Evolutionary conservation across 345 rosid species (phyloP), one percentile per base, ranked within the genome.

Genomic region (Eutrema heterophyllum): DNA sequence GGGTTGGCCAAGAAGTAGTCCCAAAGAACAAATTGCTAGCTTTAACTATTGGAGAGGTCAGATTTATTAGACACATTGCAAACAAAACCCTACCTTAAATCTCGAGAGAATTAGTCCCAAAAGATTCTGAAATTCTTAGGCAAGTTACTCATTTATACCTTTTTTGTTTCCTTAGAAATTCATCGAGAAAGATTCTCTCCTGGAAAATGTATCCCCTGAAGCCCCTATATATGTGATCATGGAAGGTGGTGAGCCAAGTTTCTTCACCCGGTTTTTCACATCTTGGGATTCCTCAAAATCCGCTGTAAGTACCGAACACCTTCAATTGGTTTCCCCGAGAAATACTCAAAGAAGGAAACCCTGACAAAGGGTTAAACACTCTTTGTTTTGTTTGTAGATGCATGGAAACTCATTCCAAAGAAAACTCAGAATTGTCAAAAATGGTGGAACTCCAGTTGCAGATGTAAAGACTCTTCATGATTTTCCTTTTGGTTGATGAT

Each of bases 321-420:
- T 18, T 43, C 26, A 26, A 50, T 43, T 15, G 7, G 26, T 49
- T 15, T 51, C n/a, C 4, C 38, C 1, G 27, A 63, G 36, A 56
- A 30, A 52, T 26, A 15, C 39, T 27, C 52, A 39, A 11, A 2
- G 9, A 40, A 57, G 49, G 67, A 30, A 58, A 4, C 63, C 62
- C 5, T 68, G 55, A 50, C 6, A 67, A 50, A 38, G 36, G 15
- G 43, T 39, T 57, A 40, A 67, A 30, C 14, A 49, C 63, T 36
- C 10, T 15, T 32, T 43, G 13, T 10, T 76, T 80, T 80, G 58
- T 63, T 57, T 69, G 62, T 87, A 95, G 99, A 88, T 95, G 92
- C 96, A 82, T 81, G 99, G 99, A 68, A 87, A 95, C 79, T 92
- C 99, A 57, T 95, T 89, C 82, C 98, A 95, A 79, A 84, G 98